phyloP scores from a whole-genome alignment of 2,329 filamentous ascomycete genomes.

The Seiridium unicorne region DNA sequence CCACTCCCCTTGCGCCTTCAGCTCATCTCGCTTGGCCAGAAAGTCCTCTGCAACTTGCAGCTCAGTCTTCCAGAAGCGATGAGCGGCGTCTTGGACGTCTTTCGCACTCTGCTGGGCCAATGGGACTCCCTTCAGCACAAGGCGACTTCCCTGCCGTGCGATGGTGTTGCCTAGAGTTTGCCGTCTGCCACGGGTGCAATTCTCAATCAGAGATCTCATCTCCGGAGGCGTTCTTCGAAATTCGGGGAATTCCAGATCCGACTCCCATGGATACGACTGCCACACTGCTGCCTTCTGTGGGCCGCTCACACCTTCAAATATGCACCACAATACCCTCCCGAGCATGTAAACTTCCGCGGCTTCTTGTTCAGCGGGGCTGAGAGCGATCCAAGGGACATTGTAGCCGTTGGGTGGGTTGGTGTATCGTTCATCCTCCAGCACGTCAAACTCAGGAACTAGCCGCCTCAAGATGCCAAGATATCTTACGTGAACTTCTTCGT shows the following conservation, averaged over 20 bases:
- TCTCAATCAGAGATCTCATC: constrained; percentile 47
- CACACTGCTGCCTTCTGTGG: constrained; percentile 56
- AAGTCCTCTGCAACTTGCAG: constrained; percentile 46
- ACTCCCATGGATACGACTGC: constrained; percentile 58
- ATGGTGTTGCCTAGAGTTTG: constrained; percentile 42
- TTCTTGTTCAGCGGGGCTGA: constrained; percentile 52
- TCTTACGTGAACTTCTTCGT: constrained; percentile 33
- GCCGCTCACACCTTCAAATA: constrained; percentile 59
- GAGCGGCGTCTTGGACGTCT: constrained; percentile 31
- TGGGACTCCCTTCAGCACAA: constrained; percentile 39
- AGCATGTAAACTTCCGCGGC: constrained; percentile 62
- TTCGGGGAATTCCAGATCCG: constrained; percentile 53
- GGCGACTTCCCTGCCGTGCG: constrained; percentile 41
- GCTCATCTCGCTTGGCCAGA: constrained; percentile 37
- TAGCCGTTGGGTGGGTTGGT: constrained; percentile 47
- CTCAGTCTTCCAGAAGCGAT: constrained; percentile 48
- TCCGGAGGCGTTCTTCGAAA: constrained; percentile 45
- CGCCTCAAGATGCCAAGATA: constrained; percentile 40
- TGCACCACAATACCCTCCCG: constrained; percentile 59
- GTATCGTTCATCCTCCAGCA: constrained; percentile 41
- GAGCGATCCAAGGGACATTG: constrained; percentile 55
- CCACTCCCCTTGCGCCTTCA: constrained; percentile 40
- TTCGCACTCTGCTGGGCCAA: constrained; percentile 31
- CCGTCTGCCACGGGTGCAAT: constrained; percentile 49
- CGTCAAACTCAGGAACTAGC: constrained; percentile 47